Conservation (phyloP, 345 rosid genomes). For the Stellera chamaejasme region DNA sequence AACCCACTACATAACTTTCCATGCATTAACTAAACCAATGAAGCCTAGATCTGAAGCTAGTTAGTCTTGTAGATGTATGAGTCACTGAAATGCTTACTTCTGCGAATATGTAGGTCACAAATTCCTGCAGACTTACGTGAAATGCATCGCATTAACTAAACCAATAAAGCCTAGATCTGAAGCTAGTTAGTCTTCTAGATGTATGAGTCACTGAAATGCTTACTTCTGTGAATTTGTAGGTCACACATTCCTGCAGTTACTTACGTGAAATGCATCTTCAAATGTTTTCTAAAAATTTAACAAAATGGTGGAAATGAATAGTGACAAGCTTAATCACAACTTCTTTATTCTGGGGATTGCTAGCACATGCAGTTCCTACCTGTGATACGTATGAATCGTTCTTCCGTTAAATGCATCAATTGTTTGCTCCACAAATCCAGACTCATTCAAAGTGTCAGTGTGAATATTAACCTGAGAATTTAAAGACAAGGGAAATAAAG, state of each 20-base stretch:
- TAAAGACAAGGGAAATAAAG: neutral
- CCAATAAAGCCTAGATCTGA: too few relatives aligned
- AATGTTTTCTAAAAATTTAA: neutral
- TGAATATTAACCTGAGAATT: slow-evolving; percentile 84
- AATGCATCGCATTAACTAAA: too few relatives aligned
- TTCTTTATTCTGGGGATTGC: neutral
- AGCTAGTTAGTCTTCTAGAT: too few relatives aligned
- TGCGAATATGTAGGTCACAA: neutral
- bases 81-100: too few relatives aligned
- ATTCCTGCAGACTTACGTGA: neutral
- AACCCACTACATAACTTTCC: too few relatives aligned
- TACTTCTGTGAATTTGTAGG: neutral
- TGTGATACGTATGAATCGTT: slow-evolving; percentile 94
- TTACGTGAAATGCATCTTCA: too few relatives aligned
- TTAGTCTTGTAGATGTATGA: too few relatives aligned
- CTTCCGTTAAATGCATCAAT: slow-evolving; percentile 79
- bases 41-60: too few relatives aligned
- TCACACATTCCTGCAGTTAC: neutral
- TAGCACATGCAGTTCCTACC: slow-evolving; percentile 32
- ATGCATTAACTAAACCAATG: too few relatives aligned
- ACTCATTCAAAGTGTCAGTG: slow-evolving; percentile 92
- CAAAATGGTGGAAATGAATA: neutral
- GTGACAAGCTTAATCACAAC: neutral
- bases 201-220: too few relatives aligned
- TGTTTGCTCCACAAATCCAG: slow-evolving; percentile 95